Base-by-base conservation (phyloP, 2,329 filamentous ascomycete genomes). In the Ophiobolus disseminans region DNA sequence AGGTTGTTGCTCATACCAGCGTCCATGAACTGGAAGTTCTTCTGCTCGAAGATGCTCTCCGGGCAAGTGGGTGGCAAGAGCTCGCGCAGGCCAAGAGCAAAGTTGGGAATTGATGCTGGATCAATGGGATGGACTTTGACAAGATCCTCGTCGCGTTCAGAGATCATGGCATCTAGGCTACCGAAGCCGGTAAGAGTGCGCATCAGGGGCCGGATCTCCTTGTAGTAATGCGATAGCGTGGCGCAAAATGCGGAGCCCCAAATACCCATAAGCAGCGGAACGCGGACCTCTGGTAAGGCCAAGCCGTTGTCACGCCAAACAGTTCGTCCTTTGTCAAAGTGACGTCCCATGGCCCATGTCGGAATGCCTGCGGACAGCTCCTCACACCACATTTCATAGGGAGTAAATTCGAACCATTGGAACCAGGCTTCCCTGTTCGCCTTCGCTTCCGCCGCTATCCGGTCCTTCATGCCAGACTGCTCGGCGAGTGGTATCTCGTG, bases 1-100 rank as follows among this genome's bases (percentile, higher is more conserved):
- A 99, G 80, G 66, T 99, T 99, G 70, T 99, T 97, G 57, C 90
- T 95, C 94, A 99, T 99, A 40, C 94, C 94, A 1, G 94, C 92
- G 72, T 99, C 94, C 92, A 97, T 97, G 13, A 81, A 72, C 45
- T 79, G 74, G 28, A 80, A 68, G 69, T 96, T 88, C 35, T 86
- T 80, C 11, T 80, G 81, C 14, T 84, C 78, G 62, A 89, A 86
- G 30, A 96, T 84, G 48, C 85, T 91, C 23, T 87, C 83, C 0
- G 94, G 91, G n/a, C 88, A 88, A 0, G 90, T 89, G 1, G 83
- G 74, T 0, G 91, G 88, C 5, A 99, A 79, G 52, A 84, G 80
- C 10, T 84, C 86, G 60, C 88, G 82, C 86, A 99, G 89, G 7
- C 89, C 89, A 51, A 91, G 85, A 0, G 87, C 87, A 66, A 88